Evolutionary conservation across 805 yeast species (phyloP).

Genomic region (Yamadazyma olivae): DNA sequence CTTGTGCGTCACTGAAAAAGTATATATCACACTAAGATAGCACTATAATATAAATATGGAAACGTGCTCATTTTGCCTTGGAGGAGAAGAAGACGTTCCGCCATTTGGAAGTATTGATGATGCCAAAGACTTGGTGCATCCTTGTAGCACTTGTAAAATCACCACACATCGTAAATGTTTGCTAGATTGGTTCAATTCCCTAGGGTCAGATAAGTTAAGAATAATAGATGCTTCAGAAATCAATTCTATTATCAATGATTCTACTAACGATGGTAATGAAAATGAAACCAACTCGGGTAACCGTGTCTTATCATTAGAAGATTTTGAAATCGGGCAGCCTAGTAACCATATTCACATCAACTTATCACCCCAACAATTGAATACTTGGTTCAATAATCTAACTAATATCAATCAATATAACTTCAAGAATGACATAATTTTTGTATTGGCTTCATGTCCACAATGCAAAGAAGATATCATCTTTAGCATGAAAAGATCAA

Average conservation of each 20-base stretch:
- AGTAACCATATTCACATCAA: constrained; percentile 4
- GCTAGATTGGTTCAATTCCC: constrained; percentile 38
- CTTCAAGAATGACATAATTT: constrained; percentile 7
- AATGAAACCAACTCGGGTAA: not conserved
- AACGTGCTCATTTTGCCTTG: constrained; percentile 40
- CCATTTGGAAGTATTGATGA: constrained; percentile 35
- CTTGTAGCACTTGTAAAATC: constrained; percentile 37
- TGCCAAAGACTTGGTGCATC: constrained; percentile 33
- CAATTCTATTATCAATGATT: not conserved
- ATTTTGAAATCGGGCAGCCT: constrained; percentile 14
- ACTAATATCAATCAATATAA: constrained; percentile 1
- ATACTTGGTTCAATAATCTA: constrained; percentile 13
- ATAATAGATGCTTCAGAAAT: constrained; percentile 11
- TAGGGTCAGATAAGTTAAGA: constrained; percentile 26
- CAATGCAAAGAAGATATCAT: constrained; percentile 37
- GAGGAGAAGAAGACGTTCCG: constrained; percentile 36
- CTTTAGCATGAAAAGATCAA: constrained; percentile 29
- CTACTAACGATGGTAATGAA: not conserved
- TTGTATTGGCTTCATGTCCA: constrained; percentile 34
- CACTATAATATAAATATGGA: too few species aligned
- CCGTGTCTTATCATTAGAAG: constrained; percentile 4
- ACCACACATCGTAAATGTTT: constrained; percentile 37
- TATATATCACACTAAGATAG: too few species aligned
- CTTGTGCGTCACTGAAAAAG: too few species aligned
- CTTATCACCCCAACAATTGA: constrained; percentile 14